A percentile compares a stretch with the other conserved stretches of the same genome.
phyloP scores from a whole-genome alignment of 2,329 filamentous ascomycete genomes.

The Aquanectria penicillioides region DNA sequence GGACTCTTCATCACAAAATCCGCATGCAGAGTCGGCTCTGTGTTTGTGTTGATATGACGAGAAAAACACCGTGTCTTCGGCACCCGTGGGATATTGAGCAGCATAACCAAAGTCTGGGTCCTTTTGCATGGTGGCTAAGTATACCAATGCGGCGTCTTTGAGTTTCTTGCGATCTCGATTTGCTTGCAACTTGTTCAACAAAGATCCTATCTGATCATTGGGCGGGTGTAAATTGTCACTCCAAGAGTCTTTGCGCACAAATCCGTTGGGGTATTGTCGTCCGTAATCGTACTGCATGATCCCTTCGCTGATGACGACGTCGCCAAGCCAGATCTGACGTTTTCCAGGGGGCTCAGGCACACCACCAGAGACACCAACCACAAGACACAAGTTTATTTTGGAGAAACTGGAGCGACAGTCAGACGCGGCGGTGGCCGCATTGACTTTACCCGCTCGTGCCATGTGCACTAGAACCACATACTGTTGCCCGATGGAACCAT shows the following conservation, averaged over 20 bases:
- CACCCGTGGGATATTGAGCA: background rate
- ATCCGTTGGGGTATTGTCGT: background rate
- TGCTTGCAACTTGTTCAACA: background rate
- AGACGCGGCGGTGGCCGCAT: background rate
- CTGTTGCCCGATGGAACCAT: background rate
- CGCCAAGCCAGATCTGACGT: conserved; percentile 1
- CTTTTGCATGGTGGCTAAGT: background rate
- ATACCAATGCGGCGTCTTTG: background rate
- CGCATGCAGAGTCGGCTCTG: background rate
- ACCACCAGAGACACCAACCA: conserved; percentile 4
- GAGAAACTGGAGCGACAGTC: background rate
- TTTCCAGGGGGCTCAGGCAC: background rate
- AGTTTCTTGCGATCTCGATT: background rate
- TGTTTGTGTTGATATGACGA: conserved; percentile 1
- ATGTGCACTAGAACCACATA: conserved; percentile 1
- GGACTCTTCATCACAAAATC: background rate
- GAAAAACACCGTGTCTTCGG: background rate
- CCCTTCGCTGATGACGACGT: conserved; percentile 8
- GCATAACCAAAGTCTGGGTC: background rate
- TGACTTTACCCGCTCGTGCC: background rate
- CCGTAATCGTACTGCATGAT: conserved; percentile 4
- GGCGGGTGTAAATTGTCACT: background rate
- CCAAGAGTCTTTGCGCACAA: background rate
- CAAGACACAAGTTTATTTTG: background rate
- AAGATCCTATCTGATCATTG: background rate